Evolutionary conservation across 169 alveolate genomes (phyloP).

Genomic region (Plasmodium ovale): DNA sequence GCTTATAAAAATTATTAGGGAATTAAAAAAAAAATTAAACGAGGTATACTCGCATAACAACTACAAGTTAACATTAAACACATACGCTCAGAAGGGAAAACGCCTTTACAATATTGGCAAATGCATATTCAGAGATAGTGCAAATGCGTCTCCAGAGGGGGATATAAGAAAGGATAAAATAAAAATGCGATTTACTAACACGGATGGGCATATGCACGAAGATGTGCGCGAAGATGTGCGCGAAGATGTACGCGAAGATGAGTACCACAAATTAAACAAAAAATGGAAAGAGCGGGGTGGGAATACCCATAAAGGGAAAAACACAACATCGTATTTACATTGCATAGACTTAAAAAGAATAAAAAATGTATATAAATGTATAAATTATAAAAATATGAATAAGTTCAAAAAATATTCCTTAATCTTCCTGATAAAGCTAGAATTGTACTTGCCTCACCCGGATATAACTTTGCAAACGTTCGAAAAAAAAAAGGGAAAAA

Average conservation of each 20-base stretch:
- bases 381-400: slow-evolving; percentile 44
- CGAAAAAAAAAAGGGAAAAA: slow-evolving; percentile 5
- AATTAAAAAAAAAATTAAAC: slow-evolving; percentile 43
- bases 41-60: slow-evolving; percentile 17
- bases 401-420: slow-evolving; percentile 51
- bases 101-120: slow-evolving; percentile 20
- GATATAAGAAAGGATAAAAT: not conserved
- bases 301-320: not conserved
- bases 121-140: slow-evolving; percentile 7
- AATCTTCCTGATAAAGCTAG: slow-evolving; percentile 49
- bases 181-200: not conserved
- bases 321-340: not conserved
- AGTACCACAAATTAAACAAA: not conserved
- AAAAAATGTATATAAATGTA: slow-evolving; percentile 7
- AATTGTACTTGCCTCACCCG: not conserved
- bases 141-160: not conserved
- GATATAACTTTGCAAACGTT: not conserved
- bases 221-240: not conserved
- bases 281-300: not conserved
- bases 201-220: not conserved
- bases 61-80: slow-evolving; percentile 33
- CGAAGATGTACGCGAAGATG: not conserved
- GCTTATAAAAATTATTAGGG: slow-evolving; percentile 31
- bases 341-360: slow-evolving; percentile 44
- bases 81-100: slow-evolving; percentile 27